phyloP scores from a whole-genome alignment of 345 rosid genomes.

The Boechera divaricarpa region DNA sequence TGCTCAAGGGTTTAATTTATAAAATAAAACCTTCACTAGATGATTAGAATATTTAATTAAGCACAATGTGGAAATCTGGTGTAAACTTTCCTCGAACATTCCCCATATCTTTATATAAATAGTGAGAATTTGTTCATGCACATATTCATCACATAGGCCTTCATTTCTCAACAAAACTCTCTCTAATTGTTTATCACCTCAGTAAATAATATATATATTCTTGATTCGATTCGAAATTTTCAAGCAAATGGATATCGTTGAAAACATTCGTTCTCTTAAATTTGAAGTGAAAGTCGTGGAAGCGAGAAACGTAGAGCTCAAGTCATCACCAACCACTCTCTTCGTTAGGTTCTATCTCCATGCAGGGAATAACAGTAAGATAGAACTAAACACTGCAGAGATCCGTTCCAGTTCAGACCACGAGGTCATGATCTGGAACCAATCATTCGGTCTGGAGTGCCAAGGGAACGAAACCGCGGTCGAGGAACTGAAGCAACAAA shows the following conservation, averaged over 20 bases:
- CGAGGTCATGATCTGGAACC: slow-evolving; percentile 55
- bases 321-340: slow-evolving; percentile 41
- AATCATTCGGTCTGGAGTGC: slow-evolving; percentile 64
- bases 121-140: slow-evolving; percentile 29
- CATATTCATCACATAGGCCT: slow-evolving; percentile 31
- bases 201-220: neutral
- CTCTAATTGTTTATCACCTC: neutral
- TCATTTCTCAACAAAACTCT: slow-evolving; percentile 6
- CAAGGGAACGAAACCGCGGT: slow-evolving; percentile 59
- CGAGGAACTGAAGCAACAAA: slow-evolving; percentile 52
- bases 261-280: slow-evolving; percentile 46
- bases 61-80: slow-evolving; percentile 32
- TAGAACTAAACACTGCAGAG: slow-evolving; percentile 58
- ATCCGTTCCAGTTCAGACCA: slow-evolving; percentile 43
- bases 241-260: slow-evolving; percentile 43
- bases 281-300: slow-evolving; percentile 59
- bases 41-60: slow-evolving; percentile 19
- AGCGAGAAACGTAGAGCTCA: slow-evolving; percentile 65
- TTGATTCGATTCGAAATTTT: neutral
- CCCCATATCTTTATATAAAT: slow-evolving; percentile 15
- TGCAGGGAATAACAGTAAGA: slow-evolving; percentile 54
- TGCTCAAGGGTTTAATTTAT: slow-evolving; percentile 28
- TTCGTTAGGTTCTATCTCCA: slow-evolving; percentile 74
- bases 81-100: slow-evolving; percentile 26
- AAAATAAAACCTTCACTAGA: slow-evolving; percentile 32